phyloP scores from a whole-genome alignment of 176 grass and related monocot genomes.

The Rhynchospora tenuis region DNA sequence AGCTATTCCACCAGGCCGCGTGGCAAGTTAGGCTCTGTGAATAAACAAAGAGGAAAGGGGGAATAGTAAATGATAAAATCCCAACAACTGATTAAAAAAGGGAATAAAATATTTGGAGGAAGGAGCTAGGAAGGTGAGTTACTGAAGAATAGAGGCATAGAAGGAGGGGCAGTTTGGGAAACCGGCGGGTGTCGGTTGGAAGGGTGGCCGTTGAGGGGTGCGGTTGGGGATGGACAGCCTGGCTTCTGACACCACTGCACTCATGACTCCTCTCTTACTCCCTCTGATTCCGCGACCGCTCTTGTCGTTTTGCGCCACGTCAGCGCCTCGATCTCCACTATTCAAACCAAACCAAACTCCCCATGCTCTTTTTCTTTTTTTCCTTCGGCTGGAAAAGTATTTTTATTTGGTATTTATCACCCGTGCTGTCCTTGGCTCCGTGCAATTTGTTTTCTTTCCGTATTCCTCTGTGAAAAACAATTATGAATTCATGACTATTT shows the following conservation, averaged over 20 bases:
- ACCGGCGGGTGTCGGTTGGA: slow-evolving; percentile 30
- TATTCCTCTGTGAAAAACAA: neutral
- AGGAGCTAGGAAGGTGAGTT: slow-evolving; percentile 20
- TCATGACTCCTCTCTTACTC: slow-evolving; percentile 12
- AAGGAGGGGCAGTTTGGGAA: slow-evolving; percentile 1
- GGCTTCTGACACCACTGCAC: slow-evolving; percentile 23
- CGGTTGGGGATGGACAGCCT: slow-evolving; percentile 24
- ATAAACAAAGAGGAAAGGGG: neutral
- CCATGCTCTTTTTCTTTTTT: neutral
- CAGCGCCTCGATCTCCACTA: neutral
- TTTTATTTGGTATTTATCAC: neutral
- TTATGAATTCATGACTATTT: neutral
- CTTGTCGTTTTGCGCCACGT: slow-evolving; percentile 28
- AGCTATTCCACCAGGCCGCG: neutral
- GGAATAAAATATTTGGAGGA: slow-evolving; percentile 15
- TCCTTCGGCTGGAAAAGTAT: neutral
- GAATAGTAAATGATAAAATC: slow-evolving; percentile 12
- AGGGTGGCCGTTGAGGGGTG: slow-evolving; percentile 23
- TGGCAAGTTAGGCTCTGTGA: neutral
- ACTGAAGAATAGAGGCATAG: neutral
- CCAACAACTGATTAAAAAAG: neutral
- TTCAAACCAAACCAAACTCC: neutral
- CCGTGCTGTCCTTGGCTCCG: neutral
- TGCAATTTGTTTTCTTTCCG: neutral
- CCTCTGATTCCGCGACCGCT: slow-evolving; percentile 39